phyloP scores from a whole-genome alignment of 2,329 filamentous ascomycete genomes.

The Lecanicillium sp. region DNA sequence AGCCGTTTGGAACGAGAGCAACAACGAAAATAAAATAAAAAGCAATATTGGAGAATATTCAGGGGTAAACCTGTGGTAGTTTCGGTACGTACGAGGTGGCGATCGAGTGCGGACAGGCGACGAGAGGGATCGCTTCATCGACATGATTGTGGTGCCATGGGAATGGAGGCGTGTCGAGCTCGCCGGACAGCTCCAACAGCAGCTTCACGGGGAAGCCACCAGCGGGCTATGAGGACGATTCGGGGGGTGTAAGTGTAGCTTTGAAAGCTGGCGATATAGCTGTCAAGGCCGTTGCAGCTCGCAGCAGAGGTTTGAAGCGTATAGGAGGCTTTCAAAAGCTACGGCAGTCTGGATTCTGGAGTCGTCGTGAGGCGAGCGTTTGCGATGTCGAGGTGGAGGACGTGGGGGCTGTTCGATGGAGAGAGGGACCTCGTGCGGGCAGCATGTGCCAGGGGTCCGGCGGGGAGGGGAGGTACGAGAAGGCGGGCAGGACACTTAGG shows the following conservation, averaged over 20 bases:
- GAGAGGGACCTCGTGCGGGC: not conserved
- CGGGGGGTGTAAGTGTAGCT: too few species aligned
- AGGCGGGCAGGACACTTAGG: not conserved
- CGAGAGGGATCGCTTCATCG: constrained; percentile 55
- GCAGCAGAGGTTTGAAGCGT: too few species aligned
- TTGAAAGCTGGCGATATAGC: too few species aligned
- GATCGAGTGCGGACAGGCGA: constrained; percentile 51
- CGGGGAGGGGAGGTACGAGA: not conserved
- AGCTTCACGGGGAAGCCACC: constrained; percentile 17
- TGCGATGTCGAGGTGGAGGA: too few species aligned
- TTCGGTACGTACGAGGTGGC: constrained; percentile 47
- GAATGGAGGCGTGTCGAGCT: constrained; percentile 16
- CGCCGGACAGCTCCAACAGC: constrained; percentile 25
- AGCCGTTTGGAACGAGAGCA: too few species aligned
- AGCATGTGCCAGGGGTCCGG: not conserved
- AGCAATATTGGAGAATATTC: too few species aligned
- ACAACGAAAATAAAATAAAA: too few species aligned
- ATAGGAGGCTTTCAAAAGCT: too few species aligned
- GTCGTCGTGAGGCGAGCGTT: too few species aligned
- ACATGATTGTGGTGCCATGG: constrained; percentile 48
- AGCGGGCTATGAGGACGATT: constrained; percentile 7
- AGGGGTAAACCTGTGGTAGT: too few species aligned
- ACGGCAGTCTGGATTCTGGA: too few species aligned
- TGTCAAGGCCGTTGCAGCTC: too few species aligned
- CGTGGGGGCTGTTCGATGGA: not conserved